Evolutionary conservation across 1,139 yeast species (phyloP), one percentile per base, ranked within the genome.

Genomic region (Ogataea hybrid): DNA sequence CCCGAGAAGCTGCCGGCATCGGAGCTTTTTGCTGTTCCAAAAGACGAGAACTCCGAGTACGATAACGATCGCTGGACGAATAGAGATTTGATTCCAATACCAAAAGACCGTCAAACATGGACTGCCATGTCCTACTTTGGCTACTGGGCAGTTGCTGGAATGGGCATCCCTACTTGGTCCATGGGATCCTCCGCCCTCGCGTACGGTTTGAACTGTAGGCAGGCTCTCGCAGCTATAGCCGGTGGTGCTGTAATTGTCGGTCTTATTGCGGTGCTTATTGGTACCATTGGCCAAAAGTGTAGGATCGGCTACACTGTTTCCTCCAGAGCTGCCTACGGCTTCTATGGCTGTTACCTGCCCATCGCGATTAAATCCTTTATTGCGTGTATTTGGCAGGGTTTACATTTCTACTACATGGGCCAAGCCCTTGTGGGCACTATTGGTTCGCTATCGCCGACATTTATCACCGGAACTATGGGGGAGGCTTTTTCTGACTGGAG

Each of bases 321-420:
- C 5, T 38, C 54, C 1, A 41, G 57, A 32, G 48, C 56, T 2
- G 40, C 49, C 0, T 52, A 39, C 39, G 58, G 58, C 10, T 51
- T 52, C 18, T 47, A 49, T 36, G 75, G 75, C n/a, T 68, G 72
- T 9, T 64, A 63, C 25, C 50, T 71, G 16, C 73, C 74, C 33
- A 63, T 72, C 39, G 47, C 69, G 16, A 60, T 71, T 33, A 64
- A 75, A 54, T 63, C 68, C n/a, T 48, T 70, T 39, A 59, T 70
- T 53, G 63, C 70, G 35, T 59, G 69, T 32, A 71, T 70, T 25
- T 67, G 69, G 59, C 70, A 67, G 47, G 75, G 48, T 14, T 11
- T 32, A 14, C 48, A 44, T 18, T 44, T 44, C 21, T 44, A 44
- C 22, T 44, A 44, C 15, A 44, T 44, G 43, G 48, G 44, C 11